phyloP scores from a whole-genome alignment of 148 eudicot genomes.

The Mesembryanthemum crystallinum region DNA sequence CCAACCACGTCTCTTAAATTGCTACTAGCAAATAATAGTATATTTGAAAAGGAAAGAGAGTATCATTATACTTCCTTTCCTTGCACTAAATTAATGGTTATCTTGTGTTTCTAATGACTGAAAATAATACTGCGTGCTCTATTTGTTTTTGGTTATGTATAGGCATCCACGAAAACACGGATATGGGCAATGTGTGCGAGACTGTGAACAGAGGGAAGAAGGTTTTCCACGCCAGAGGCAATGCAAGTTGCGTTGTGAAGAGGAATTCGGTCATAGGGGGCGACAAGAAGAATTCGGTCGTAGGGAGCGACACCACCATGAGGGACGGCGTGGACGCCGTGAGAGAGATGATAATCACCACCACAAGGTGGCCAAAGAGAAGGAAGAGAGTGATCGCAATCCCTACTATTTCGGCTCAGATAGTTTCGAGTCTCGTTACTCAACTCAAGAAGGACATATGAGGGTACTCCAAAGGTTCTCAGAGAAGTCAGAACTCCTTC shows the following conservation, averaged over 20 bases:
- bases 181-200: conserved; percentile 10
- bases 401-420: conserved; percentile 26
- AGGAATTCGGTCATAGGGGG: conserved; percentile 5
- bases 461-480: conserved; percentile 29
- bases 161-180: conserved; percentile 9
- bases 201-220: conserved; percentile 27
- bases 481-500: conserved; percentile 26
- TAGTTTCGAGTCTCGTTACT: conserved; percentile 21
- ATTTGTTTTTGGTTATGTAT: too few relatives aligned
- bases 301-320: neutral
- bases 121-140: too few relatives aligned
- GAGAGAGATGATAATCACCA: neutral
- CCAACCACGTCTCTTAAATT: too few relatives aligned
- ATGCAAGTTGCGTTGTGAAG: conserved; percentile 28
- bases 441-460: conserved; percentile 29
- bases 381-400: conserved; percentile 3
- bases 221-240: conserved; percentile 35
- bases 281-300: conserved; percentile 13
- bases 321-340: neutral
- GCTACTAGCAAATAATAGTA: too few relatives aligned
- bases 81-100: too few relatives aligned
- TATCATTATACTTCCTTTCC: too few relatives aligned
- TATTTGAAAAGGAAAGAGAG: too few relatives aligned
- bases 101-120: too few relatives aligned
- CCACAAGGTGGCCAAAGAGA: neutral